phyloP scores from a whole-genome alignment of 768 basidiomycete species.

The Pisolithus sp. region DNA sequence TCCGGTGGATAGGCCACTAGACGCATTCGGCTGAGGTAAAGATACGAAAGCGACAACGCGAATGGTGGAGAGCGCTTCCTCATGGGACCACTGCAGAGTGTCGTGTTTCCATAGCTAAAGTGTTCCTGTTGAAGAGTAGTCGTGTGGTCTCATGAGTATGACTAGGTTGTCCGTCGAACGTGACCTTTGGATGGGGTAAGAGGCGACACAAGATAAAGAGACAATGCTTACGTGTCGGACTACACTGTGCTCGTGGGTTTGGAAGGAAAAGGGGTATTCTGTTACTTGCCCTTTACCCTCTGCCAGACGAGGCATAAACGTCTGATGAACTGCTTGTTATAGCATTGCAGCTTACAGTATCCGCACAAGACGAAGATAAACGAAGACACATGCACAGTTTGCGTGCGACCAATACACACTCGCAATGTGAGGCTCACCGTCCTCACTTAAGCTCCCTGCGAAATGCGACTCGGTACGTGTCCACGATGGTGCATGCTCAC shows the following conservation, averaged over 20 bases:
- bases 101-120: constrained; percentile 68
- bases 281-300: constrained; percentile 42
- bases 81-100: constrained; percentile 64
- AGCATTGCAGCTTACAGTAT: not conserved
- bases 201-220: constrained; percentile 11
- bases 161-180: constrained; percentile 44
- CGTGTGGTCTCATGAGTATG: constrained; percentile 33
- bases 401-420: constrained; percentile 63
- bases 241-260: constrained; percentile 58
- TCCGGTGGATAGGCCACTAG: too few species aligned
- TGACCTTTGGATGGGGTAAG: constrained; percentile 32
- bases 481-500: constrained; percentile 33
- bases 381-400: constrained; percentile 38
- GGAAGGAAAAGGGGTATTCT: constrained; percentile 57
- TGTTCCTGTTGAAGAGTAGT: constrained; percentile 60
- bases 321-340: constrained; percentile 50
- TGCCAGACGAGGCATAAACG: constrained; percentile 44
- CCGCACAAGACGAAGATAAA: not conserved
- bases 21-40: constrained; percentile 49
- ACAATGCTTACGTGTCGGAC: constrained; percentile 51
- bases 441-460: constrained; percentile 46
- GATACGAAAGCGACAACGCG: constrained; percentile 66
- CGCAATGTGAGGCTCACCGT: constrained; percentile 49
- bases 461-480: constrained; percentile 47
- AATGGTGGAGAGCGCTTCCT: constrained; percentile 69